Conservation (phyloP, 345 rosid species). For the Murraya koenigii region DNA sequence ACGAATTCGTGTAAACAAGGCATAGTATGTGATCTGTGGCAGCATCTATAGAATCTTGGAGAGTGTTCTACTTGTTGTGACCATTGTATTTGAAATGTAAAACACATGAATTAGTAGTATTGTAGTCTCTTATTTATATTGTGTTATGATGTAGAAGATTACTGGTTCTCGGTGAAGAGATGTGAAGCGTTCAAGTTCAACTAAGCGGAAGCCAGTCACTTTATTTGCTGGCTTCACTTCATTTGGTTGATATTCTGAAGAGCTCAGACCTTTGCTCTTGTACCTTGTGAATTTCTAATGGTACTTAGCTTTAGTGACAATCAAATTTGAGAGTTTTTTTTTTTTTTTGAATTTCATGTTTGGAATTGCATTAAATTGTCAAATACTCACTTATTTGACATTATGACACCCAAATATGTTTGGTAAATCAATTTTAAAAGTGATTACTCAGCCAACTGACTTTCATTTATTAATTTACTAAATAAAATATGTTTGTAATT, state of each 20-base stretch:
- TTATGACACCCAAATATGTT: too few relatives aligned
- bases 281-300: not conserved
- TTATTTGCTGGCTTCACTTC: not conserved
- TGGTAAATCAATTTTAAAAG: too few relatives aligned
- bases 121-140: not conserved
- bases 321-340: not conserved
- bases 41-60: not conserved
- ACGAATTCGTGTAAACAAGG: slow-evolving; percentile 79
- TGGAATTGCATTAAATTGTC: too few relatives aligned
- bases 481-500: too few relatives aligned
- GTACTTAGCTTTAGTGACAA: not conserved
- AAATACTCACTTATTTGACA: too few relatives aligned
- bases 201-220: not conserved
- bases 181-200: not conserved
- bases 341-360: not conserved
- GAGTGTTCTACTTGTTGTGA: slow-evolving; percentile 9
- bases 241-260: not conserved
- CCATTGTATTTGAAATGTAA: slow-evolving; percentile 3
- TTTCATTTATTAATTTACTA: too few relatives aligned
- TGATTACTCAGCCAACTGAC: too few relatives aligned
- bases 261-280: not conserved
- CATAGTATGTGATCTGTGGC: slow-evolving; percentile 23
- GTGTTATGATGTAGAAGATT: not conserved
- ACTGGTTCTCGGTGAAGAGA: not conserved
- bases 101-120: not conserved